Evolutionary conservation across 331 rosid genomes (phyloP).

Genomic region (Pyrus hybrid): DNA sequence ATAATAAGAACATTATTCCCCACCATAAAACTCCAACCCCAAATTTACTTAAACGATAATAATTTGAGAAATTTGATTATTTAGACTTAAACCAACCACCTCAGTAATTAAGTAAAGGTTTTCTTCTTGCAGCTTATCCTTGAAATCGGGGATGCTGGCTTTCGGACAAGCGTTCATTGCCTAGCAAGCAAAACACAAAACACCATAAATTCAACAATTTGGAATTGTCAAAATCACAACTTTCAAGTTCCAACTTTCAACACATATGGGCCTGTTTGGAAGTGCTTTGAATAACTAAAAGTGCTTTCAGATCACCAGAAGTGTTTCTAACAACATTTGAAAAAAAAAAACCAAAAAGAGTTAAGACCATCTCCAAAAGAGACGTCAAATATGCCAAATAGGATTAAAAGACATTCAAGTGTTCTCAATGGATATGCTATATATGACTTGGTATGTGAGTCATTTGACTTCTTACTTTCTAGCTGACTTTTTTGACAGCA

Average conservation of each 20-base stretch:
- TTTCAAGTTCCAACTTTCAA: not conserved
- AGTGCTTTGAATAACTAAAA: no score
- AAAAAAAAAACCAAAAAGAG: no score
- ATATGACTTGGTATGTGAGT: no score
- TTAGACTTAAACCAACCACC: conserved; percentile 23
- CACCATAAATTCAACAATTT: not conserved
- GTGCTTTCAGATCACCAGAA: no score
- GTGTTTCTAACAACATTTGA: no score
- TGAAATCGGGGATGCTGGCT: conserved; percentile 29
- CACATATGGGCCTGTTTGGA: not conserved
- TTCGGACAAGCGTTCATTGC: conserved; percentile 63
- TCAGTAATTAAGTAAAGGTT: conserved; percentile 60
- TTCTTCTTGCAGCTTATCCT: conserved; percentile 68
- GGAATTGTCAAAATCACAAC: not conserved
- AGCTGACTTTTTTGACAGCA: no score
- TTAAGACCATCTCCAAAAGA: no score
- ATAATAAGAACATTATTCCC: not conserved
- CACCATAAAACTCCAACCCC: not conserved
- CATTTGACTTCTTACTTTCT: no score
- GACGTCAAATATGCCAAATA: no score
- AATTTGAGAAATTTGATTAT: not conserved
- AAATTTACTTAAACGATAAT: not conserved
- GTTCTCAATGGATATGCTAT: no score
- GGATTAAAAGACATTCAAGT: no score
- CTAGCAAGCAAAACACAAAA: conserved; percentile 3